Conservation (phyloP, 257 asterid genomes). For the Rubia yunnanensis region DNA sequence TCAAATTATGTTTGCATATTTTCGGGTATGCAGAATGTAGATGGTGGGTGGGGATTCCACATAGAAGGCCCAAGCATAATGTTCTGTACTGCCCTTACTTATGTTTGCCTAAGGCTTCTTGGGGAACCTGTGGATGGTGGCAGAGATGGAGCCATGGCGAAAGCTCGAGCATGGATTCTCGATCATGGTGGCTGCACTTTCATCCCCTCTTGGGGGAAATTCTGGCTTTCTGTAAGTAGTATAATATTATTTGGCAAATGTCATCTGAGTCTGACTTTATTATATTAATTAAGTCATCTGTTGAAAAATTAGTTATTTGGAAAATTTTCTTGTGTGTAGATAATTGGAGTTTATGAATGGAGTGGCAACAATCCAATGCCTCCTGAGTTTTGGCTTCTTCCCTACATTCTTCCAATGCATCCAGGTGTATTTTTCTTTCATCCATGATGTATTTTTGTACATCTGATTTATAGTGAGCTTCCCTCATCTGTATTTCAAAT, state of each 20-base stretch:
- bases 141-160: conserved; percentile 36
- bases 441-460: neutral
- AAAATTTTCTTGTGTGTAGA: conserved; percentile 18
- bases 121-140: conserved; percentile 30
- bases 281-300: neutral
- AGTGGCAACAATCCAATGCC: conserved; percentile 65
- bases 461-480: neutral
- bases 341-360: conserved; percentile 72
- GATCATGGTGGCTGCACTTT: conserved; percentile 59
- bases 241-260: no score
- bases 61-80: conserved; percentile 63
- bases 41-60: conserved; percentile 90
- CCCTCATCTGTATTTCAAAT: neutral
- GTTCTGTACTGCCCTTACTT: conserved; percentile 55
- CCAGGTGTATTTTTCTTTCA: conserved; percentile 39
- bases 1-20: no score
- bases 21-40: conserved; percentile 36
- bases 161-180: conserved; percentile 57
- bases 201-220: conserved; percentile 70
- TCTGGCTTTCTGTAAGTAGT: conserved; percentile 45
- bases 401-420: conserved; percentile 52
- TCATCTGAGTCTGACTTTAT: no score
- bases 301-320: no score
- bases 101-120: conserved; percentile 45
- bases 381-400: conserved; percentile 77